Base-by-base conservation (phyloP, 495 filamentous ascomycete genomes). In the Apodospora peruviana region DNA sequence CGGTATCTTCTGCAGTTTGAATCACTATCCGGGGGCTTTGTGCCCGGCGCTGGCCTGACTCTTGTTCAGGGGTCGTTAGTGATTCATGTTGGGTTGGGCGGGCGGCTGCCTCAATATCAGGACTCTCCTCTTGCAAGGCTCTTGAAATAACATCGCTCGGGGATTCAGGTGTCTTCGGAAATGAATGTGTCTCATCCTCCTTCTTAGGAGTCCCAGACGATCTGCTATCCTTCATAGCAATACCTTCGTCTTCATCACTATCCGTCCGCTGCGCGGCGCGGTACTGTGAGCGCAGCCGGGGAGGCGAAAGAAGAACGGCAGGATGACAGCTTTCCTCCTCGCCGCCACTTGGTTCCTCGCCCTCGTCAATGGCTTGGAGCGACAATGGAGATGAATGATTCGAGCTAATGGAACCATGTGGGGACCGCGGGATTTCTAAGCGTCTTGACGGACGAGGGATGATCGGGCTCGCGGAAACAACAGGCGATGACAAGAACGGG, bases 191-290 rank as follows among this genome's bases (percentile, higher is more conserved):
- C 2, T 16, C 40, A 16, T 40, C 24, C 18, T 41, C 20, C 8
- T 24, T 23, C 29, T 50, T 52, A 42, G 27, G 34, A 0, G 45
- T 49, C 18, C 45, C 40, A 14, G 57, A 44, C 25, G 51, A 46
- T 14, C 34, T n/a, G 17, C 25, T 27, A 11, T 53, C 51, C n/a
- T 41, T 54, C 50, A 65, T 24, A 16, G 50, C 58, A 20, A 67
- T 47, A 0, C 59, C 64, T 46, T 67, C 64, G 34, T 67, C 64
- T 11, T 67, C 64, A 12, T 66, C 52, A 22, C 53, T 57, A 1
- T 24, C 25, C 1, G 57, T 45, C 1, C 45, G 24, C 17, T 41
- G 44, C 32, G 55, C 12, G 3, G 39, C n/a, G 27, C 25, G 22
- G n/a, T 48, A 42, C 18, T 42, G 34, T n/a, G 54, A 40, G 14